Conservation (phyloP, 257 asterid species). For the Orobanche coerulescens region DNA sequence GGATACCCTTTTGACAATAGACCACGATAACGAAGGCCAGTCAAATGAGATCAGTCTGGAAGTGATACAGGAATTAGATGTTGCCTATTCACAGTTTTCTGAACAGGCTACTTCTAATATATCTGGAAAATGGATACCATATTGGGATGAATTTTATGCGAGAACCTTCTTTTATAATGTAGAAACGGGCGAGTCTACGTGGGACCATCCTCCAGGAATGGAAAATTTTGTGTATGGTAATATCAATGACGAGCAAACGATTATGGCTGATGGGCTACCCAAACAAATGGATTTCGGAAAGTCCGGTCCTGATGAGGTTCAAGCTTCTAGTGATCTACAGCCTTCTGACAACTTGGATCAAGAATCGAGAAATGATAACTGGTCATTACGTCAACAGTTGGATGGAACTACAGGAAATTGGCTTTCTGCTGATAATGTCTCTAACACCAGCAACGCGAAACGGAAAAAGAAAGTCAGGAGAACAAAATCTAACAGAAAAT, state of each 20-base stretch:
- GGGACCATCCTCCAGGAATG: constrained; percentile 78
- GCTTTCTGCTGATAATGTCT: constrained; percentile 25
- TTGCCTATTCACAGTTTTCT: constrained; percentile 11
- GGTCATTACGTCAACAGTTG: constrained; percentile 18
- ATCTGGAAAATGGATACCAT: constrained; percentile 45
- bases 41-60: constrained; percentile 21
- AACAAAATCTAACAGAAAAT: constrained; percentile 27
- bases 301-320: constrained; percentile 28
- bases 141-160: constrained; percentile 63
- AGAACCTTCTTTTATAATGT: constrained; percentile 55
- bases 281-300: constrained; percentile 16
- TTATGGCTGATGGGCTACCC: constrained; percentile 15
- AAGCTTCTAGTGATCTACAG: constrained; percentile 27
- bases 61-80: constrained; percentile 21
- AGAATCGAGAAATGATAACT: constrained; percentile 23
- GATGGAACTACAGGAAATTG: constrained; percentile 22
- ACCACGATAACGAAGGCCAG: constrained; percentile 23
- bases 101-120: constrained; percentile 22
- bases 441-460: constrained; percentile 17
- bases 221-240: constrained; percentile 31
- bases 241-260: constrained; percentile 20
- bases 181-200: constrained; percentile 54
- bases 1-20: constrained; percentile 23
- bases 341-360: constrained; percentile 20
- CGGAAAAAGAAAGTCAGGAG: constrained; percentile 48